Percentiles rank a stretch among this genome's conserved stretches.
Conservation (phyloP, 2,329 filamentous ascomycete species). For the Penicillium hesseltinei region DNA sequence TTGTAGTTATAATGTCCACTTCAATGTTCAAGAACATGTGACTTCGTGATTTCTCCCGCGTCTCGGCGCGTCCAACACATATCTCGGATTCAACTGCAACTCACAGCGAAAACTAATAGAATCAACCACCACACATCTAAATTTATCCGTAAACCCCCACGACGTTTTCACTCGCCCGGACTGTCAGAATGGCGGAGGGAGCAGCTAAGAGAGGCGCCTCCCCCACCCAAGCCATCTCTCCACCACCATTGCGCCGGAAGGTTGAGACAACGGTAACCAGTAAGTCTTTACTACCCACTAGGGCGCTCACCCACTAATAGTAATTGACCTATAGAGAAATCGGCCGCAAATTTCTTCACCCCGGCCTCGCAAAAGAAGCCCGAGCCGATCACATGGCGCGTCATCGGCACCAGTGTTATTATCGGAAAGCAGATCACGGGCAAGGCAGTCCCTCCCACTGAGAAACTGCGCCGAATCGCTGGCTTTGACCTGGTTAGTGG, state of each 20-base stretch:
- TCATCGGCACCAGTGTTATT: slow-evolving; percentile 67
- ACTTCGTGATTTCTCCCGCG: slow-evolving; percentile 37
- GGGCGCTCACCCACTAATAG: background rate
- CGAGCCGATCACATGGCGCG: slow-evolving; percentile 68
- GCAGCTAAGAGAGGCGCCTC: slow-evolving; percentile 38
- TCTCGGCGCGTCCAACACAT: slow-evolving; percentile 24
- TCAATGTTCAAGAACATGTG: slow-evolving; percentile 32
- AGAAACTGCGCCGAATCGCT: slow-evolving; percentile 38
- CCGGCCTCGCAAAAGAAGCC: slow-evolving; percentile 81
- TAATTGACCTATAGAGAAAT: slow-evolving; percentile 35
- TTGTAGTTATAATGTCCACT: slow-evolving; percentile 2
- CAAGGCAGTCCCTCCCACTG: slow-evolving; percentile 10
- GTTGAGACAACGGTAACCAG: slow-evolving; percentile 55
- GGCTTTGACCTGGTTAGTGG: slow-evolving; percentile 48
- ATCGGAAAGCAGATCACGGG: slow-evolving; percentile 66
- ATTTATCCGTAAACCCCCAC: background rate
- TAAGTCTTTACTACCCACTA: slow-evolving; percentile 28
- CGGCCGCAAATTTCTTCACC: slow-evolving; percentile 83
- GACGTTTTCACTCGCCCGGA: slow-evolving; percentile 14
- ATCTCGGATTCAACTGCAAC: slow-evolving; percentile 1
- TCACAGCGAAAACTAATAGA: background rate
- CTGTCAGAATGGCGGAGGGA: slow-evolving; percentile 30
- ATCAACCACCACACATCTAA: background rate
- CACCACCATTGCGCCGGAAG: slow-evolving; percentile 57
- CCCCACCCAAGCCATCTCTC: slow-evolving; percentile 50